A percentile compares a stretch with the other conserved stretches of the same genome.
These are phyloP conservation scores for Favolaschia claudopus DNA, from an alignment of 768 basidiomycete genomes.

Conservation along the genomic window DNA sequence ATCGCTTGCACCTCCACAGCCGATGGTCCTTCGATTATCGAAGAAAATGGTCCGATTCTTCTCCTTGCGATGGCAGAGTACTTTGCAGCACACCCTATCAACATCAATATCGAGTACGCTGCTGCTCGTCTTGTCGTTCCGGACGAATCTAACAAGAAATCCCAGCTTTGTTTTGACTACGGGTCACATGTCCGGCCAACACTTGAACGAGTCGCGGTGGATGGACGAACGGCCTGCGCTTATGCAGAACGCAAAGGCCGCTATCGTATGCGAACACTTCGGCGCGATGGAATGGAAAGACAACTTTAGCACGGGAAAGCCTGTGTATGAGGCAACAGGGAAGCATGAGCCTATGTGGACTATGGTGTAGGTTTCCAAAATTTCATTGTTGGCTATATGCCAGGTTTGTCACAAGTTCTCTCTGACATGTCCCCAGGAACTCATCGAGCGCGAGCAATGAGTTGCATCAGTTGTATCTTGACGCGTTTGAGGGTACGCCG, in stretches of 20 bases:
- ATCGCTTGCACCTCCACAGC: conserved; percentile 22
- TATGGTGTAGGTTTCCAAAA: conserved; percentile 34
- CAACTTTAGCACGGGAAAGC: conserved; percentile 25
- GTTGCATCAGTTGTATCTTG: conserved; percentile 34
- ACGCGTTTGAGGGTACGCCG: conserved; percentile 37
- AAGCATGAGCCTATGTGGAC: conserved; percentile 42
- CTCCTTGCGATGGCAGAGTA: conserved; percentile 40
- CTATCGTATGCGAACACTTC: conserved; percentile 40
- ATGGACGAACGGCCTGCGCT: conserved; percentile 35
- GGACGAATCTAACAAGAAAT: background rate
- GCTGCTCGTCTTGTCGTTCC: background rate
- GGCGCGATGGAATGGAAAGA: conserved; percentile 42
- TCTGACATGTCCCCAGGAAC: conserved; percentile 22
- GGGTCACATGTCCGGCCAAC: conserved; percentile 38
- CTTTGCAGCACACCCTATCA: conserved; percentile 33
- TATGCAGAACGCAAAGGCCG: conserved; percentile 35
- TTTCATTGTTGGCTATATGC: background rate
- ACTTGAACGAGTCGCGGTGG: conserved; percentile 38
- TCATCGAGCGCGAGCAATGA: conserved; percentile 29
- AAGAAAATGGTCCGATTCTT: conserved; percentile 41
- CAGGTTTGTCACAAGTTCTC: too few relatives aligned
- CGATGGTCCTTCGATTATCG: conserved; percentile 40
- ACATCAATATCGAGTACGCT: conserved; percentile 37
- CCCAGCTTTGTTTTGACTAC: conserved; percentile 39
- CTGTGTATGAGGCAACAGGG: conserved; percentile 36